These are phyloP conservation scores for Pseudocercospora musae DNA, from an alignment of 2,329 filamentous ascomycete genomes.

Conservation along the genomic window DNA sequence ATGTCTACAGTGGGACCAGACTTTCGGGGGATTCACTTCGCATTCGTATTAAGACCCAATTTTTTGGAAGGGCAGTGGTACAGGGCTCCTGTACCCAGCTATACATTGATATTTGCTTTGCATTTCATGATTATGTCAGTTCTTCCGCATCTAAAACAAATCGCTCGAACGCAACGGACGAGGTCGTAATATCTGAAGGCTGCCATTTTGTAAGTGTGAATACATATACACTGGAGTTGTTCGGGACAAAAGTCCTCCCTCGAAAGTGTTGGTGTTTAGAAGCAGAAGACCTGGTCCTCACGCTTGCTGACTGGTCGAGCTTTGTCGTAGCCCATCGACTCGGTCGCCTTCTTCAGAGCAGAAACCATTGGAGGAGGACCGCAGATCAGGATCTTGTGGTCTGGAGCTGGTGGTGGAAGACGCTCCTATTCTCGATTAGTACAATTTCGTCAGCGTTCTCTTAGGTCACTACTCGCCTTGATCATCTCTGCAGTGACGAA, in stretches of 20 bases:
- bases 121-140: not conserved
- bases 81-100: not conserved
- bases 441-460: conserved; percentile 16
- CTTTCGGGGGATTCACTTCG: not conserved
- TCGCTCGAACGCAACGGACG: conserved; percentile 5
- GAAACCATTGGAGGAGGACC: conserved; percentile 96
- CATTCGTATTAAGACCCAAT: not conserved
- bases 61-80: not conserved
- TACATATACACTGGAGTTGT: not conserved
- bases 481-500: conserved; percentile 97
- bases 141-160: not conserved
- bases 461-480: conserved; percentile 51
- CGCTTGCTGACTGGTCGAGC: conserved; percentile 94
- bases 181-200: not conserved
- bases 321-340: conserved; percentile 86
- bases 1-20: not conserved
- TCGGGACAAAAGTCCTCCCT: not conserved
- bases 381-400: conserved; percentile 92
- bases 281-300: conserved; percentile 96
- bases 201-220: not conserved
- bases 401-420: conserved; percentile 75
- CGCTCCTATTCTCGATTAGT: conserved; percentile 54
- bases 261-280: conserved; percentile 47
- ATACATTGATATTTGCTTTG: not conserved
- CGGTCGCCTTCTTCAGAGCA: conserved; percentile 93